phyloP scores from a whole-genome alignment of 257 asterid species.

The Solanum neorickii region DNA sequence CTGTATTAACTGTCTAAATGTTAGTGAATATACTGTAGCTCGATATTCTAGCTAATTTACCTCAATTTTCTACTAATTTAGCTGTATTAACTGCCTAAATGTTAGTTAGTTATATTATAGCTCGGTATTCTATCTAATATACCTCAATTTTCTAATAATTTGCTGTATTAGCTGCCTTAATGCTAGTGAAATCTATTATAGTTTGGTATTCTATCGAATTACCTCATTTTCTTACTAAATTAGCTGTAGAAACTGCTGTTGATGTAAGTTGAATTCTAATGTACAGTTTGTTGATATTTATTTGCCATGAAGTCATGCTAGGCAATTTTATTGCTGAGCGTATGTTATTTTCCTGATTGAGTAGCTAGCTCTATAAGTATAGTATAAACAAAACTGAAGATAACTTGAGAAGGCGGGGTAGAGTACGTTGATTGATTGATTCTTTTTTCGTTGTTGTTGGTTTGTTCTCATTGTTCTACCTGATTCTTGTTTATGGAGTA shows the following conservation, averaged over 20 bases:
- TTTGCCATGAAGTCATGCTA: not conserved
- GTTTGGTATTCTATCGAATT: not conserved
- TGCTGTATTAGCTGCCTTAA: not conserved
- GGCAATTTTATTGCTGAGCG: not conserved
- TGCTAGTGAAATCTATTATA: not conserved
- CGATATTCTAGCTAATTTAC: conserved; percentile 9
- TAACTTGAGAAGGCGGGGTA: not conserved
- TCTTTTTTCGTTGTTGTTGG: not conserved
- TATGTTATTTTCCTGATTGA: not conserved
- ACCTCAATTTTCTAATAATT: not conserved
- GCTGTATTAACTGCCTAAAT: not conserved
- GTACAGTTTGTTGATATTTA: not conserved
- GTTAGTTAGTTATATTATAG: not conserved
- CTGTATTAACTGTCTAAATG: not conserved
- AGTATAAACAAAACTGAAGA: not conserved
- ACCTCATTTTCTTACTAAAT: not conserved
- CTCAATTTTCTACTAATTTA: not conserved
- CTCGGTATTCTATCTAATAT: not conserved
- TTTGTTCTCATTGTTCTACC: not conserved
- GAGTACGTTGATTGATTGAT: not conserved
- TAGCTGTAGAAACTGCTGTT: not conserved
- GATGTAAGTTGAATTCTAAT: not conserved
- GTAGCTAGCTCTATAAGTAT: not conserved
- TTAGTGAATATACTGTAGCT: not conserved
- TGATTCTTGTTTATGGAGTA: not conserved